Conservation (phyloP, 2,329 filamentous ascomycete species). For the Gyromitra esculenta region DNA sequence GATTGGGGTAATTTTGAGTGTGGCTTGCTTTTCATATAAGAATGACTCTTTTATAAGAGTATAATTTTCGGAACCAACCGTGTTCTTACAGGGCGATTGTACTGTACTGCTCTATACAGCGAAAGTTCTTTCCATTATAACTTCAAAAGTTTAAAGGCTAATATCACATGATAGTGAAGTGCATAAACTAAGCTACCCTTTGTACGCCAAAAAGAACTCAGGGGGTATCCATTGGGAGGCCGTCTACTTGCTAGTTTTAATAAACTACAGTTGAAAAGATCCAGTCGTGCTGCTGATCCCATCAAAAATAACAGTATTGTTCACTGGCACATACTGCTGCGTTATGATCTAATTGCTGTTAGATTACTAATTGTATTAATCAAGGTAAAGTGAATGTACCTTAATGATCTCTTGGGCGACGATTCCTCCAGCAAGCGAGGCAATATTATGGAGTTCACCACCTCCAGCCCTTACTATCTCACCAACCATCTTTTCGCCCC, state of each 20-base stretch:
- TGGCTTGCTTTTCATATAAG: no score
- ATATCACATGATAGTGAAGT: neutral
- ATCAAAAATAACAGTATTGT: conserved; percentile 77
- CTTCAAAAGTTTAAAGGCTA: neutral
- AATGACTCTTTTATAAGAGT: no score
- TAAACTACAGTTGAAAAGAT: conserved; percentile 65
- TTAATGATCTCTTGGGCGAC: conserved; percentile 98
- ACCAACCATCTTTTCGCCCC: conserved; percentile 41
- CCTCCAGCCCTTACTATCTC: conserved; percentile 74
- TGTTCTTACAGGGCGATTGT: no score
- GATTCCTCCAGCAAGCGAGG: conserved; percentile 86
- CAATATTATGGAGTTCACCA: conserved; percentile 91
- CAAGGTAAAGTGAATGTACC: conserved; percentile 59
- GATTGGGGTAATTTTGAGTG: no score
- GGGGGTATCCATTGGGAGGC: neutral
- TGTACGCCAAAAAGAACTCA: neutral
- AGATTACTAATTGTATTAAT: neutral
- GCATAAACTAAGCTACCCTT: neutral
- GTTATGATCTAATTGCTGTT: conserved; percentile 67
- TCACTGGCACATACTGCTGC: conserved; percentile 76
- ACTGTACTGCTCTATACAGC: no score
- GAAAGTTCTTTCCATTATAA: no score
- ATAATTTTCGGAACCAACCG: no score
- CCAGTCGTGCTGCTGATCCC: conserved; percentile 72
- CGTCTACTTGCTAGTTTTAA: neutral